Conservation (phyloP, 1,284 basidiomycete species). For the Omphalotus olearius region DNA sequence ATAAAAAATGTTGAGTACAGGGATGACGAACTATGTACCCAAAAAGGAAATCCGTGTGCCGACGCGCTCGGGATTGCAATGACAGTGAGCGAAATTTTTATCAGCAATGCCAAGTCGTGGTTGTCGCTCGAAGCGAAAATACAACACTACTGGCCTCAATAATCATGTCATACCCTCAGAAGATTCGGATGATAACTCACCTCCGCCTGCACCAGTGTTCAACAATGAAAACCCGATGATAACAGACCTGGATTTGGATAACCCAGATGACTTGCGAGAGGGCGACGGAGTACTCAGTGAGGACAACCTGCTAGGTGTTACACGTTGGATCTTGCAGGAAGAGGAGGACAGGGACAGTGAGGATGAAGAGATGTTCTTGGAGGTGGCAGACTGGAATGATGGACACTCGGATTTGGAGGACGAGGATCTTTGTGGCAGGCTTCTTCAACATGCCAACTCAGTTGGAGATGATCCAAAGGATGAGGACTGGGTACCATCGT, state of each 20-base stretch:
- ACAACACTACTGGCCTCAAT: neutral
- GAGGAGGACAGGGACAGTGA: neutral
- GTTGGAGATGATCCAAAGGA: slow-evolving; percentile 14
- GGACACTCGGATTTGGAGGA: slow-evolving; percentile 10
- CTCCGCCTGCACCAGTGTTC: too few relatives aligned
- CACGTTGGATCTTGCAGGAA: neutral
- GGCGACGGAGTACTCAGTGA: neutral
- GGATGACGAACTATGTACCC: neutral
- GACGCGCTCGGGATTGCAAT: too few relatives aligned
- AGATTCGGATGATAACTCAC: too few relatives aligned
- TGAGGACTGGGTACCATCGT: slow-evolving; percentile 18
- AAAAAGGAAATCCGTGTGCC: neutral
- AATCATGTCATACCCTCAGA: neutral
- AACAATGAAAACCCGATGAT: neutral
- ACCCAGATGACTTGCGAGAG: too few relatives aligned
- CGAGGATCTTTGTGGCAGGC: slow-evolving; percentile 8
- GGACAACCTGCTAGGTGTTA: neutral
- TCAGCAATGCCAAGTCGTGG: neutral
- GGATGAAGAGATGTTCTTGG: neutral
- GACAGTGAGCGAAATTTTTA: too few relatives aligned
- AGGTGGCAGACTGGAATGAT: neutral
- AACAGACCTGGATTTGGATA: neutral
- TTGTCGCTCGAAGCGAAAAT: neutral
- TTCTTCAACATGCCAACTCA: slow-evolving; percentile 9
- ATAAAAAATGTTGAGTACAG: too few relatives aligned